Percentiles rank a stretch among this genome's conserved stretches.
phyloP scores from a whole-genome alignment of 2,329 filamentous ascomycete genomes.

The Ilyonectria mors-panacis region DNA sequence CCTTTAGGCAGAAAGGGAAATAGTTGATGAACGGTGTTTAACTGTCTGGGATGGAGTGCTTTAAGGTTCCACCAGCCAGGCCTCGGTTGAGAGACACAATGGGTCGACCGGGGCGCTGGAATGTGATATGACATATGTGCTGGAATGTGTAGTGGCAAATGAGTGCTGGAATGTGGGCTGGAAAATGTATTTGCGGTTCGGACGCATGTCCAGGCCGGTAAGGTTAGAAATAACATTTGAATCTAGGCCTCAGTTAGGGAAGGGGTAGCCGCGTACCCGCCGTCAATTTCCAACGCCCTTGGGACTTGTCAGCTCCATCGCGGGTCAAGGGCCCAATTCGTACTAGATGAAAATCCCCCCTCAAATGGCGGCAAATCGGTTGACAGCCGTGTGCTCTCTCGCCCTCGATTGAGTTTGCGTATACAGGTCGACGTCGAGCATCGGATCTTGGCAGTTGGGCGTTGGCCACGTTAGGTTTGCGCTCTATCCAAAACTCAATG shows the following conservation, averaged over 20 bases:
- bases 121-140: neutral
- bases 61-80: too few species aligned
- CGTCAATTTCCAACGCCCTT: neutral
- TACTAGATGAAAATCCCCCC: neutral
- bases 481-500: neutral
- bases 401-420: neutral
- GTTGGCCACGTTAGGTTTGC: neutral
- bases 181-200: neutral
- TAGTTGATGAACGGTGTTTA: too few species aligned
- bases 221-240: neutral
- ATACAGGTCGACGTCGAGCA: neutral
- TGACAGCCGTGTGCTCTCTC: neutral
- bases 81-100: too few species aligned
- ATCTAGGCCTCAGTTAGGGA: neutral
- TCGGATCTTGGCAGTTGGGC: neutral
- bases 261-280: neutral
- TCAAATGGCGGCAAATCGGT: neutral
- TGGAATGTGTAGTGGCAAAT: neutral
- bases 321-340: neutral
- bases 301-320: neutral
- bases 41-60: too few species aligned
- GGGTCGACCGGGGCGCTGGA: neutral
- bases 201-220: neutral
- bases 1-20: too few species aligned
- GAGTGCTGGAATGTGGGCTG: neutral